Percentiles rank a stretch among this genome's conserved stretches.
Conservation (phyloP, 2,329 filamentous ascomycete species). For the Fusarium sp. region DNA sequence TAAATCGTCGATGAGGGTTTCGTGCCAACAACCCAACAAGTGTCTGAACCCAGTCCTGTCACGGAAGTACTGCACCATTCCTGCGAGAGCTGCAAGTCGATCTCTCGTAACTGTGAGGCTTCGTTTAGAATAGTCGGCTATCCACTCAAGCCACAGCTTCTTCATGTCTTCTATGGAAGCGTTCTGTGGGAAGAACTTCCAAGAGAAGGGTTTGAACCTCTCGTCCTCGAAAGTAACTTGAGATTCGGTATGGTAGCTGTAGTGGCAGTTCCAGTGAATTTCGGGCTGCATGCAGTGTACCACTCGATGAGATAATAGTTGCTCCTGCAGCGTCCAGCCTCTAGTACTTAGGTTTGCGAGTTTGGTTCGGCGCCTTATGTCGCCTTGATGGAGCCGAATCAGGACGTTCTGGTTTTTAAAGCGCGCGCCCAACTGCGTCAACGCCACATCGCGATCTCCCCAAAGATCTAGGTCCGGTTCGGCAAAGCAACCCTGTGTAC, state of each 20-base stretch:
- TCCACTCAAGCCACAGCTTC: conserved; percentile 12
- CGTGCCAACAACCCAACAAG: conserved; percentile 6
- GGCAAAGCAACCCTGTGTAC: conserved; percentile 5
- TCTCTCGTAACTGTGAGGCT: conserved; percentile 7
- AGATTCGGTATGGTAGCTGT: conserved; percentile 3
- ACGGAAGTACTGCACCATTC: conserved; percentile 7
- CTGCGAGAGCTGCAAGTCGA: neutral
- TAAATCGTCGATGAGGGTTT: conserved; percentile 5
- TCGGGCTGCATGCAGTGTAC: conserved; percentile 21
- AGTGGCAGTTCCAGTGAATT: conserved; percentile 20
- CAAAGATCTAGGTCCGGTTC: neutral
- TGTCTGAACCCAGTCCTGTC: neutral
- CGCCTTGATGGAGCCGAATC: neutral
- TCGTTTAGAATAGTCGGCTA: conserved; percentile 12
- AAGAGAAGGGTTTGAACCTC: neutral
- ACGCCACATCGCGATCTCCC: neutral
- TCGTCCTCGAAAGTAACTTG: neutral
- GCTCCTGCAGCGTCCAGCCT: conserved; percentile 13
- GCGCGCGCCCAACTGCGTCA: neutral
- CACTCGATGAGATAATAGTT: conserved; percentile 6
- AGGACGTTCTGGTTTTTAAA: neutral
- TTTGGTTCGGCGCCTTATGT: neutral
- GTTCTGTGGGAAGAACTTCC: neutral
- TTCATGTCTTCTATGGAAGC: neutral
- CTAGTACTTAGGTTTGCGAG: conserved; percentile 5